These are phyloP conservation scores for Apiospora phragmitis DNA, from an alignment of 2,329 filamentous ascomycete genomes.

Conservation along the genomic window DNA sequence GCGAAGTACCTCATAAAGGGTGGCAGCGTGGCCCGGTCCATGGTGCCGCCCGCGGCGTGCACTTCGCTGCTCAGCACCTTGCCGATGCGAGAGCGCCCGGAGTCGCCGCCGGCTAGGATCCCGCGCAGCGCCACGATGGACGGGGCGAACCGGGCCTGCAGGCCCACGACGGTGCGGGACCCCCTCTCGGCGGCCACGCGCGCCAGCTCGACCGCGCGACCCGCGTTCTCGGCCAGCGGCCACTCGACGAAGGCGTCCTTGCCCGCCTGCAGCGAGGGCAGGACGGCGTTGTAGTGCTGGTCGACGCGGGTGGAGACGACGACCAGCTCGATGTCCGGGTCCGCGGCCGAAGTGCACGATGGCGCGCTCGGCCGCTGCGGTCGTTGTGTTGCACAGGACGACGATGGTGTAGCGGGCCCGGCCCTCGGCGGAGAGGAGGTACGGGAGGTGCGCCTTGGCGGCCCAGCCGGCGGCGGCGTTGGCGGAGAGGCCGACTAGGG, in stretches of 20 bases:
- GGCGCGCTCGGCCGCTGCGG: constrained; percentile 42
- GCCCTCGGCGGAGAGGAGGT: constrained; percentile 48
- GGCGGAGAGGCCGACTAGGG: constrained; percentile 56
- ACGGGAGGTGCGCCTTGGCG: constrained; percentile 55
- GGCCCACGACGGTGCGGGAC: constrained; percentile 43
- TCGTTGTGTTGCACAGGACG: constrained; percentile 50
- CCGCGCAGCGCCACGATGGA: constrained; percentile 41
- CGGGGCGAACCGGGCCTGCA: constrained; percentile 50
- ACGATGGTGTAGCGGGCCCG: constrained; percentile 46
- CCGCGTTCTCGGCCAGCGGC: constrained; percentile 49
- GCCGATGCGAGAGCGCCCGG: constrained; percentile 39
- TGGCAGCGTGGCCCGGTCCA: constrained; percentile 31
- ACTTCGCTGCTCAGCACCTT: constrained; percentile 51
- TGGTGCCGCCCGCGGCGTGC: constrained; percentile 35
- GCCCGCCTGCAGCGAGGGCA: constrained; percentile 49
- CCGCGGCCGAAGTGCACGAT: constrained; percentile 45
- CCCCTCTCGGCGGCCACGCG: constrained; percentile 29
- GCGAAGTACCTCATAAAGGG: constrained; percentile 46
- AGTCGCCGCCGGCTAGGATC: constrained; percentile 42
- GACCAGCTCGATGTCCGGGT: constrained; percentile 52
- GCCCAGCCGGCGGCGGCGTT: constrained; percentile 54
- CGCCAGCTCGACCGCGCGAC: constrained; percentile 41
- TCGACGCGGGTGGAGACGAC: constrained; percentile 54
- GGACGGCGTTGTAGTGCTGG: constrained; percentile 44
- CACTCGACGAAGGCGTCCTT: constrained; percentile 58